Base-by-base conservation (phyloP, 225 moss, liverwort and hornwort genomes). In the Pseudoscleropodium purum region DNA sequence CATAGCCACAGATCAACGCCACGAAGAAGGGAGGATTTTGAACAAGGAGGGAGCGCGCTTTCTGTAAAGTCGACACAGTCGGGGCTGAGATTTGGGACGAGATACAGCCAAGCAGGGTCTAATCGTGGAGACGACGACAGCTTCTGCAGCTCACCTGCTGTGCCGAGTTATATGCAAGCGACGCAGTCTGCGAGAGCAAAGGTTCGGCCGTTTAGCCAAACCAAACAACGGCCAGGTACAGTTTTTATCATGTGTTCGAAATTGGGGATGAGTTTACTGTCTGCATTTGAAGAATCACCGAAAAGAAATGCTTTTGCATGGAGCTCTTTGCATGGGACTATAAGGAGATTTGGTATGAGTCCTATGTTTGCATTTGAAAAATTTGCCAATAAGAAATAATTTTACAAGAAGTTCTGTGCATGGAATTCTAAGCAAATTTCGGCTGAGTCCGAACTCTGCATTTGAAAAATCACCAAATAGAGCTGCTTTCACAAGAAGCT, bases 121-220 rank as follows among this genome's bases (percentile, higher is more conserved):
- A 86, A 91, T 11, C 90, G 96, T 31, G 98, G 96, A 17, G 91
- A 96, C 34, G 98, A 99, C 67, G 97, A 96, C 89, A 97, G 96
- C 90, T 91, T 99, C 69, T 94, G 94, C 31, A 99, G 99, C 94
- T 97, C 96, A 25, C 96, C 97, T 24, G 92, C 99, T 12, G 96
- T 99, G 81, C 99, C 99, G 29, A 99, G 97, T 89, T 99, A 99
- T 91, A 99, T 99, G 99, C 97, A 97, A 86, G 95, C 95, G 57
- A 99, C 99, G 19, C 96, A 99, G 82, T 99, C 99, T 78, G 99
- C 99, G 6, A 92, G 99, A 68, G 97, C 97, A 6, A 99, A 99
- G 84, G 93, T 93, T 18, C 96, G 99, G 18, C 95, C 96, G 69
- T 94, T 95, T 63, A 96, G 96, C 80, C 97, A 96, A 66, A 91